A percentile compares a stretch with the other conserved stretches of the same genome.
Conservation (phyloP, 139 green algal genomes). For the Volvox africanus region DNA sequence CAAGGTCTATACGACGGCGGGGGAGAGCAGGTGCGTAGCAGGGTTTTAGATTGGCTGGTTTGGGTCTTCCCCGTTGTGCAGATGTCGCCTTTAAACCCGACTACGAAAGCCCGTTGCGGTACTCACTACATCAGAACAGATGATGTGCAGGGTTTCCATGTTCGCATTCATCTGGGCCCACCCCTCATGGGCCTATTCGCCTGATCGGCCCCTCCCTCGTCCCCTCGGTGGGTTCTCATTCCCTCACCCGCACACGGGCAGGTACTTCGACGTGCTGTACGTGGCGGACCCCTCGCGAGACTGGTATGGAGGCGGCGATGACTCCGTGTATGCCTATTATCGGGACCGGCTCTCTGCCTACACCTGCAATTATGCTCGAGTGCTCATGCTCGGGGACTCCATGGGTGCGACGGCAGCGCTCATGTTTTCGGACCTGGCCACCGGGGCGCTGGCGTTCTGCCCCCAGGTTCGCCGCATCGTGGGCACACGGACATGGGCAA, state of each 20-base stretch:
- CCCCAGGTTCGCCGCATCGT: conserved; percentile 77
- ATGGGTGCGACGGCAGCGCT: conserved; percentile 93
- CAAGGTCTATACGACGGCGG: conserved; percentile 60
- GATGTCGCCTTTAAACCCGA: too few relatives aligned
- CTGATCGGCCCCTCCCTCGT: too few relatives aligned
- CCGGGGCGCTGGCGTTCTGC: conserved; percentile 86
- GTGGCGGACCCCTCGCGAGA: conserved; percentile 80
- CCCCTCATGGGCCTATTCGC: too few relatives aligned
- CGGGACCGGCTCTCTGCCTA: conserved; percentile 37
- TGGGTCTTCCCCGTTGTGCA: too few relatives aligned
- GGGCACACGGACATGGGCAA: too few relatives aligned
- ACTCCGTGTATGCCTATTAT: conserved; percentile 55
- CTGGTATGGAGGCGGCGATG: conserved; percentile 82
- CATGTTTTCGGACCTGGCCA: conserved; percentile 85
- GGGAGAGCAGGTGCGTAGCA: background rate
- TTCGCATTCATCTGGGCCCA: too few relatives aligned
- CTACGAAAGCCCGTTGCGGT: too few relatives aligned
- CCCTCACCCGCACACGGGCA: conserved; percentile 3
- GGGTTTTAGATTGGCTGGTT: too few relatives aligned
- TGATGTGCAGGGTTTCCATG: too few relatives aligned
- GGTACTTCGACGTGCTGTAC: conserved; percentile 87
- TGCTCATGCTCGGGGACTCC: conserved; percentile 92
- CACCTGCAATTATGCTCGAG: conserved; percentile 53
- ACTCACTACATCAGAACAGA: too few relatives aligned
- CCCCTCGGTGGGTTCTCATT: too few relatives aligned